Base-by-base conservation (phyloP, 768 basidiomycete genomes). In the Boletellus emodensis region DNA sequence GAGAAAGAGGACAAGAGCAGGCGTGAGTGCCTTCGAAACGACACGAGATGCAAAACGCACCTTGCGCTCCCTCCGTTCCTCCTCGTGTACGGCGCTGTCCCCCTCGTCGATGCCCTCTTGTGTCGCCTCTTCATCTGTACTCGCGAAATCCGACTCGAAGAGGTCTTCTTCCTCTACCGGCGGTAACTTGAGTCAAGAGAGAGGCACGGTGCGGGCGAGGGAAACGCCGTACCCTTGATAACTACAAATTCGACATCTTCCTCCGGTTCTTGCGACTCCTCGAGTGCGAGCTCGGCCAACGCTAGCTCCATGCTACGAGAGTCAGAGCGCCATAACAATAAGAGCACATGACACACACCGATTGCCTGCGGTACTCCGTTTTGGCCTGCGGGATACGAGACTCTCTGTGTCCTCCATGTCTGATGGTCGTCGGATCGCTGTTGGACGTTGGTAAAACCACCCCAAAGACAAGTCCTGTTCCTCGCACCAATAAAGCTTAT, bases 111-210 rank as follows among this genome's bases (percentile, higher is more conserved):
- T 70, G 11, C 77, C 79, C 22, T 78, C 76, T n/a, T 78, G 76
- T 1, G 67, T 75, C 34, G 64, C 71, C 49, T 77, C 80, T 39
- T 89, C 89, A 51, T 92, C 90, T 0, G 90, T 92, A 56, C 85
- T 88, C 54, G 83, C 87, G 60, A 94, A 93, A 64, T 93, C 90
- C 10, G 86, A 88, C 56, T 78, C 89, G 52, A 90, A 89, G 8
- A 85, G 64, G 60, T 92, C 90, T 56, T 87, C 83, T 64, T 94
- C 90, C 45, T 88, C 90, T 90, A 46, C 3, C 44, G 32, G 15
- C 17, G 5, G 4, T 20, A 32, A 12, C 4, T 39, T 2, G 39
- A 40, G 11, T 8, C 43, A 24, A 18, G 38, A 24, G 3, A 24
- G 2, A 20, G 33, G 32, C 14, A 15, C 7, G 5, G 30, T 13